Evolutionary conservation across 805 yeast species (phyloP), one percentile per base, ranked within the genome.

Genomic region (Pichia heedii): DNA sequence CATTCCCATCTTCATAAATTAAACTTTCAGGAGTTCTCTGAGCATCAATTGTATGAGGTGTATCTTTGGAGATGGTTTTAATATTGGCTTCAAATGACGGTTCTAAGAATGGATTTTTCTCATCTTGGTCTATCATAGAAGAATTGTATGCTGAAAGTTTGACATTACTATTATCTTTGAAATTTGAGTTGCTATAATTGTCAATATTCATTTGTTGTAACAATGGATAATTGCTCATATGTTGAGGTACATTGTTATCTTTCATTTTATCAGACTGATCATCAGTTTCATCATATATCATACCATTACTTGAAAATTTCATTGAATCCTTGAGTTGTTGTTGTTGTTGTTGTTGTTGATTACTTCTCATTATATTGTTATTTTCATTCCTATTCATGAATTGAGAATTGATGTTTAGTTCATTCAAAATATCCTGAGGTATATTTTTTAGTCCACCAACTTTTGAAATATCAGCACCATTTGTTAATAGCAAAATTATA

Each of bases 401-500:
- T n/a, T n/a, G n/a, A n/a, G 18, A 29, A 2, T 29, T 29, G 7
- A 10, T 15, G 5, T 29, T 29, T 15, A 29, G 15, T 22, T 53
- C 58, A 36, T 53, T 45, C 20, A 54, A 15, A 2, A 57, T 37
- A n/a, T 52, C 54, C 5, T 37, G 20, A 5, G 58, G 58, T 11
- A 57, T 48, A 19, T 46, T 49, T 18, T 47, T 41, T n/a, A 45
- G 13, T 13, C 59, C 63, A n/a, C 59, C 63, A 22, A 54, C 54
- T 19, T 39, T 15, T n/a, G 48, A 48, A 8, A 48, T 41, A 37
- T 63, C 63, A 6, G 82, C 83, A 22, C 73, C 69, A 51, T 73
- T 66, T 39, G 70, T 65, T 34, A 72, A 49, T 40, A 79, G 61
- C 18, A 66, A 60, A 30, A 65, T 64, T 22, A 69, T 63, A 24